phyloP scores from a whole-genome alignment of 768 basidiomycete genomes.

The Cystofilobasidium bisporidii region DNA sequence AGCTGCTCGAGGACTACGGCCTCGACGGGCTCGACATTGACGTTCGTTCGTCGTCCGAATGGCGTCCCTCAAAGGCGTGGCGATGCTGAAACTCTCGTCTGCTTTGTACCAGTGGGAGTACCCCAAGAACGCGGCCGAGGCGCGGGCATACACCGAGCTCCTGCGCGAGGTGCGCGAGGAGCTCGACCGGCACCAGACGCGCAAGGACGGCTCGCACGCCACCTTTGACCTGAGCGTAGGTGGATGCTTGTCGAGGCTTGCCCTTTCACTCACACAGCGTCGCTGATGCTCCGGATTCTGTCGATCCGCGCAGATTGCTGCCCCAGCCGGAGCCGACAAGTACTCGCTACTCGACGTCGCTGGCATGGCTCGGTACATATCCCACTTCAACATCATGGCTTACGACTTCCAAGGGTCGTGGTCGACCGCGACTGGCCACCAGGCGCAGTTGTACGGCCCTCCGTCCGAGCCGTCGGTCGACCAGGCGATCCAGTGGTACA shows the following conservation, averaged over 20 bases:
- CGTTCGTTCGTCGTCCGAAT: slow-evolving; percentile 44
- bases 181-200: slow-evolving; percentile 69
- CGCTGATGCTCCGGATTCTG: too few relatives aligned
- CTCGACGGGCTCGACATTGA: slow-evolving; percentile 86
- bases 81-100: too few relatives aligned
- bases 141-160: slow-evolving; percentile 71
- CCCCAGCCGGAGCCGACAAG: slow-evolving; percentile 81
- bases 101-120: slow-evolving; percentile 56
- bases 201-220: slow-evolving; percentile 49
- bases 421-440: slow-evolving; percentile 56
- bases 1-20: slow-evolving; percentile 79
- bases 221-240: slow-evolving; percentile 63
- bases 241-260: slow-evolving; percentile 8
- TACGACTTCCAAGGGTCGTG: slow-evolving; percentile 63
- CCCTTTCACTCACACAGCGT: too few relatives aligned
- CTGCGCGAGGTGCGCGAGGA: slow-evolving; percentile 63
- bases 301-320: slow-evolving; percentile 46
- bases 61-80: background rate
- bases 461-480: slow-evolving; percentile 48
- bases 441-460: slow-evolving; percentile 67
- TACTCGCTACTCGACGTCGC: slow-evolving; percentile 65
- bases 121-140: slow-evolving; percentile 66
- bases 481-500: slow-evolving; percentile 62
- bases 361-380: slow-evolving; percentile 76
- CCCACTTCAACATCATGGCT: slow-evolving; percentile 95